These are phyloP conservation scores for Lentinula boryana DNA, from an alignment of 768 basidiomycete genomes.

Conservation along the genomic window DNA sequence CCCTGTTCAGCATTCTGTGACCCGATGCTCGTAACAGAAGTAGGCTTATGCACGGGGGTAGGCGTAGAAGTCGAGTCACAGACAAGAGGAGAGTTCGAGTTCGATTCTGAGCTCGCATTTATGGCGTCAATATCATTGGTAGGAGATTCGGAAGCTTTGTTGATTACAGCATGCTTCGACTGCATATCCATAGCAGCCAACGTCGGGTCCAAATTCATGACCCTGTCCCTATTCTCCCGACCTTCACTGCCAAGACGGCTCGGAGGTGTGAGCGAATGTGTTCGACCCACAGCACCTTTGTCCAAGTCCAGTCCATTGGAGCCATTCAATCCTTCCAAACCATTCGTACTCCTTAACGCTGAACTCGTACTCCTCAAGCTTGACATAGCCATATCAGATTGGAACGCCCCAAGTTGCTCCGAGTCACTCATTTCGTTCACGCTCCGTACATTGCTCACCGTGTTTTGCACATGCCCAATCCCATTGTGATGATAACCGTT, in stretches of 20 bases:
- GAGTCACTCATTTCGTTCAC: background rate
- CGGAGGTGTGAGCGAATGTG: background rate
- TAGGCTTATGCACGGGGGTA: too few species aligned
- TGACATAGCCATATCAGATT: background rate
- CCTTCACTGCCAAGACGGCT: background rate
- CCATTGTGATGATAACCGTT: background rate
- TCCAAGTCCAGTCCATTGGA: background rate
- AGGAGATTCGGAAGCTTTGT: background rate
- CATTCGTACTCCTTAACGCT: background rate
- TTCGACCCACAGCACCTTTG: background rate
- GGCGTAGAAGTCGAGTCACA: too few species aligned
- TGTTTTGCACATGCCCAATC: background rate
- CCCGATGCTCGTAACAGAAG: too few species aligned
- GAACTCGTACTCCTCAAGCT: constrained; percentile 2
- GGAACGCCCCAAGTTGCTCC: background rate
- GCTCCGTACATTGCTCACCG: background rate
- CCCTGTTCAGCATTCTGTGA: too few species aligned
- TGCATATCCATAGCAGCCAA: background rate
- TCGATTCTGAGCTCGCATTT: background rate
- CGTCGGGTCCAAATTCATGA: background rate
- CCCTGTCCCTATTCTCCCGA: background rate
- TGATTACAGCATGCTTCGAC: background rate
- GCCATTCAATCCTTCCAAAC: background rate
- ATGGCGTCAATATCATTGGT: background rate
- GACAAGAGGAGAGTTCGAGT: background rate